Base-by-base conservation (phyloP, 768 basidiomycete species). In the Lepiota venenata region DNA sequence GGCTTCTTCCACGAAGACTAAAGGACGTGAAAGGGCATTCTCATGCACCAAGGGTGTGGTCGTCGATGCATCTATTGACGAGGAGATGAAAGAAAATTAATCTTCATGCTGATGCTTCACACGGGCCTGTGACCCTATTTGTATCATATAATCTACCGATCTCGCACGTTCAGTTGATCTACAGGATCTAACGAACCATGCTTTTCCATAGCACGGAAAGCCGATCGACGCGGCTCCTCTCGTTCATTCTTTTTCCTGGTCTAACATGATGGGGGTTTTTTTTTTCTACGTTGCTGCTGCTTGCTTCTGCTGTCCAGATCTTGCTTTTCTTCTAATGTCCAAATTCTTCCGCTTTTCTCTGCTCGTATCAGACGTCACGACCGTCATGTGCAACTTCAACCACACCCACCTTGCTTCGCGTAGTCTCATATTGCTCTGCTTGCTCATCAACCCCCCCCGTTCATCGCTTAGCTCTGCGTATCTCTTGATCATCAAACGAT, bases 31-130 rank as follows among this genome's bases (percentile, higher is more conserved):
- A 25, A 66, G 68, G 9, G 60, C 71, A 12, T 67, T 67, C 6
- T 69, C 71, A 16, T 71, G 68, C 3, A 61, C 68, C 29, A 66
- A 65, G 37, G 57, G 61, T 2, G 63, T 65, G 27, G 63, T 63
- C 6, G 60, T 52, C 8, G 61, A 64, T 35, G 45, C 63, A n/a
- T 52, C 57, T 43, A 74, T 75, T 27, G 72, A 74, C 49, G 74
- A 75, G 54, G 72, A 71, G 43, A 71, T 75, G 69, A 77, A 71
- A 47, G 74, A 74, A 56, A 71, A 72, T 58, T 74, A 55, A 63
- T 43, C 25, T 42, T 42, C 39, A 42, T 18, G 15, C 41, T 42
- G 18, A 42, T 42, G 41, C 41, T 10, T 22, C 41, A 42, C 41
- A 42, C 22, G 41, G 11, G 4, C n/a, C 39, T 40, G 11, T 42